phyloP scores from a whole-genome alignment of 2,329 filamentous ascomycete species.

The Alternaria longipes region DNA sequence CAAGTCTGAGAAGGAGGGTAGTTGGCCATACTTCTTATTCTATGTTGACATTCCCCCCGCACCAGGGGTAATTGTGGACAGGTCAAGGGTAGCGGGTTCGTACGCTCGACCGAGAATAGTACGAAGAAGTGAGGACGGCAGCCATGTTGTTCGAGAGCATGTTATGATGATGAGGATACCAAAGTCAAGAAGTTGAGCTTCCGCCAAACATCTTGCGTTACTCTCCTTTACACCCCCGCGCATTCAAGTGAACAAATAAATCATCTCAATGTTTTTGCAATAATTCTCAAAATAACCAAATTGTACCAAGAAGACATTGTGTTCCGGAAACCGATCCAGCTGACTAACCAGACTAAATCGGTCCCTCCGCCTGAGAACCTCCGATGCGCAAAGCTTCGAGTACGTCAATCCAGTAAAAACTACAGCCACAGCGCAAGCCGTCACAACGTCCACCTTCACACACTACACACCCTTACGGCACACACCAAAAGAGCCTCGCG shows the following conservation, averaged over 20 bases:
- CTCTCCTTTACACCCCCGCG: fast-evolving
- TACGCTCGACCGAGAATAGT: background rate
- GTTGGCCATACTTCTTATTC: slow-evolving; percentile 25
- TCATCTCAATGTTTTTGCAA: background rate
- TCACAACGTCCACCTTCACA: background rate
- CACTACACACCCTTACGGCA: slow-evolving; percentile 10
- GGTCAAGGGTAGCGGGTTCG: background rate
- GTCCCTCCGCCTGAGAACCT: background rate
- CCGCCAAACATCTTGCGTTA: background rate
- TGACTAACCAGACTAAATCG: slow-evolving; percentile 1
- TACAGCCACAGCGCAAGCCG: background rate
- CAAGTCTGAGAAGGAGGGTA: slow-evolving; percentile 17
- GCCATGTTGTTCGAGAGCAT: slow-evolving; percentile 12
- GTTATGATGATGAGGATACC: background rate
- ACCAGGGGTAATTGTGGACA: background rate
- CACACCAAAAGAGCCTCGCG: slow-evolving; percentile 15
- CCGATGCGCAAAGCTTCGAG: slow-evolving; percentile 4
- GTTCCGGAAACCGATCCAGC: background rate
- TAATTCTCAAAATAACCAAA: background rate
- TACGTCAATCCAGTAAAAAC: slow-evolving; percentile 1
- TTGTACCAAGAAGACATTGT: background rate
- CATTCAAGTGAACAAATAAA: background rate
- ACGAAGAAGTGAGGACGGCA: slow-evolving; percentile 5
- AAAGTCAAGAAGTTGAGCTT: background rate
- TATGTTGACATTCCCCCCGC: slow-evolving; percentile 5